These are phyloP conservation scores for Vitis amurensis DNA, from an alignment of 164 flowering plant genomes.

Conservation along the genomic window DNA sequence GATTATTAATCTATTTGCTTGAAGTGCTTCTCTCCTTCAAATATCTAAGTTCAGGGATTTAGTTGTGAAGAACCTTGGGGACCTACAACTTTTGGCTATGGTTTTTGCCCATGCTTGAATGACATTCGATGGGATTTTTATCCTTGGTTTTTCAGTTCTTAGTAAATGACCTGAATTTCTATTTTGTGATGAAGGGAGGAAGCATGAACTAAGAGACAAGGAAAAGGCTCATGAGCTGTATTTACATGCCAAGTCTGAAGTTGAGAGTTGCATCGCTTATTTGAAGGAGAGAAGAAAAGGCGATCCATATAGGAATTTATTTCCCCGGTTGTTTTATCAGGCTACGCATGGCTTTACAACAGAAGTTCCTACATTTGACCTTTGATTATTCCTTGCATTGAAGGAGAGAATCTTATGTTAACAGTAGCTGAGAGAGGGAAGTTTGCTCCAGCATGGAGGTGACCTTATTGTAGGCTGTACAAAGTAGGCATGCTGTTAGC, in stretches of 20 bases:
- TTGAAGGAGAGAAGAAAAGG: slow-evolving; percentile 60
- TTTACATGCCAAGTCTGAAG: slow-evolving; percentile 51
- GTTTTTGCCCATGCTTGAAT: too few species aligned
- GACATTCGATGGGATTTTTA: too few species aligned
- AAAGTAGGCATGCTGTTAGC: too few species aligned
- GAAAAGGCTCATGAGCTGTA: slow-evolving; percentile 56
- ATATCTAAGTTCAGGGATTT: too few species aligned
- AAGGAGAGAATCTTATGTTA: neutral
- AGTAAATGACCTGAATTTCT: too few species aligned
- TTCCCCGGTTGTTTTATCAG: slow-evolving; percentile 52
- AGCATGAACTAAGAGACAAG: slow-evolving; percentile 45
- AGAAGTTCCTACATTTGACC: slow-evolving; percentile 66
- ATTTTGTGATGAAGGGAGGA: slow-evolving; percentile 34
- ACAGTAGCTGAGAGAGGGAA: too few species aligned
- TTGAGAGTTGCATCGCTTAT: slow-evolving; percentile 51
- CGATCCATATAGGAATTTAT: slow-evolving; percentile 63
- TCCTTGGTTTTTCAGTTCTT: too few species aligned
- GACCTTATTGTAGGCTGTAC: too few species aligned
- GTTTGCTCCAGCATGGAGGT: too few species aligned
- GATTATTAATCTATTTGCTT: neutral
- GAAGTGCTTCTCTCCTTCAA: too few species aligned
- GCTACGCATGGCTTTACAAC: slow-evolving; percentile 42
- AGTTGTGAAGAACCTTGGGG: too few species aligned
- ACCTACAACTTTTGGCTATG: too few species aligned
- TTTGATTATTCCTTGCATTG: slow-evolving; percentile 10